A percentile compares a stretch with the other conserved stretches of the same genome.
Evolutionary conservation across 2,329 filamentous ascomycete genomes (phyloP).

Genomic region (Neofusicoccum cordaticola): DNA sequence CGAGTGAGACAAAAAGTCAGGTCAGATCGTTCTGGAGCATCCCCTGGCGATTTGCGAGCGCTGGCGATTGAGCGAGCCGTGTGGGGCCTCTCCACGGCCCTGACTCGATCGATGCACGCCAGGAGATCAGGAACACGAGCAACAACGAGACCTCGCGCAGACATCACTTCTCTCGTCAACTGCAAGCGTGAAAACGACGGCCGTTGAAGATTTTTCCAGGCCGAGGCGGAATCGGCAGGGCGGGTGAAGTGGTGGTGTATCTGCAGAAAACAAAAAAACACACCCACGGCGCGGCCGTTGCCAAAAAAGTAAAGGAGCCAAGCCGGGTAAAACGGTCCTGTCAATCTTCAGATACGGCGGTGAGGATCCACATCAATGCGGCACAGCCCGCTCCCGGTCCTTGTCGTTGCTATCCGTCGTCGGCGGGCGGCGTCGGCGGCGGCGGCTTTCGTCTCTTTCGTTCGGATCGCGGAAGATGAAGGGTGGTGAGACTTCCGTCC

Average conservation of each 20-base stretch:
- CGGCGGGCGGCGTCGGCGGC: too few species aligned
- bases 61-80: not conserved
- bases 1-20: not conserved
- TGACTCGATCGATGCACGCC: conserved; percentile 4
- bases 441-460: too few species aligned
- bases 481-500: too few species aligned
- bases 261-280: too few species aligned
- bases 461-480: too few species aligned
- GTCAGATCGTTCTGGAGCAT: not conserved
- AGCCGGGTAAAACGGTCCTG: conserved; percentile 1
- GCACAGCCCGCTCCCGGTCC: not conserved
- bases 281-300: too few species aligned
- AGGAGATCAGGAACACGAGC: not conserved
- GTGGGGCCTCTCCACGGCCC: not conserved
- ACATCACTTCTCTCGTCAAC: not conserved
- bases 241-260: too few species aligned
- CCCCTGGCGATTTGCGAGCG: not conserved
- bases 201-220: too few species aligned
- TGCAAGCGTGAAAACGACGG: too few species aligned
- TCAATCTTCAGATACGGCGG: not conserved
- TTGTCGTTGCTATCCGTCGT: too few species aligned
- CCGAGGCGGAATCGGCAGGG: too few species aligned
- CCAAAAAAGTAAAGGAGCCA: not conserved
- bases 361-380: not conserved
- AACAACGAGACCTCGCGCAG: not conserved